Evolutionary conservation across 805 yeast genomes (phyloP).

Genomic region (Sporopachydermia lactativora): DNA sequence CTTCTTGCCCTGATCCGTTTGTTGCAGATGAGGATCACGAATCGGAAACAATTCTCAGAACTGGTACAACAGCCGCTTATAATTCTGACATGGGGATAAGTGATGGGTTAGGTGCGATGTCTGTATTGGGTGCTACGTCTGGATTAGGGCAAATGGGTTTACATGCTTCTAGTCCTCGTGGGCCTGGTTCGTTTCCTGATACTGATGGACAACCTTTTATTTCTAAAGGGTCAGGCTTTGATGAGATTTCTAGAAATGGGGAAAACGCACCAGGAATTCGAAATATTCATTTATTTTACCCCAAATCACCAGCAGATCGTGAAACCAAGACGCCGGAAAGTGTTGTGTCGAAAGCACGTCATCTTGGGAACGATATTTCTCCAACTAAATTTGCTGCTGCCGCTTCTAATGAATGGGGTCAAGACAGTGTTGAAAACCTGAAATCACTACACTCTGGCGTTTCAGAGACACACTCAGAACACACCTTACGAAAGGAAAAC

Average conservation of each 20-base stretch:
- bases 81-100: not conserved
- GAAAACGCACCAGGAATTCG: not conserved
- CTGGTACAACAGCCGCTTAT: too few species aligned
- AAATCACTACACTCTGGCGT: too few species aligned
- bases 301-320: not conserved
- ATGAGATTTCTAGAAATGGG: too few species aligned
- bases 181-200: not conserved
- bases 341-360: not conserved
- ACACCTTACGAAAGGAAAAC: not conserved
- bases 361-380: not conserved
- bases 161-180: not conserved
- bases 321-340: not conserved
- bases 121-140: not conserved
- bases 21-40: slow-evolving; percentile 17
- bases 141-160: not conserved
- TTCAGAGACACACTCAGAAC: not conserved
- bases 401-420: too few species aligned
- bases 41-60: too few species aligned
- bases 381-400: not conserved
- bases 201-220: not conserved
- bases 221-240: too few species aligned
- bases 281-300: too few species aligned
- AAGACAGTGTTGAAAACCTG: too few species aligned
- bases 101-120: not conserved
- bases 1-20: slow-evolving; percentile 55